phyloP scores from a whole-genome alignment of 208 protist genomes.

The Trypanosoma avium region DNA sequence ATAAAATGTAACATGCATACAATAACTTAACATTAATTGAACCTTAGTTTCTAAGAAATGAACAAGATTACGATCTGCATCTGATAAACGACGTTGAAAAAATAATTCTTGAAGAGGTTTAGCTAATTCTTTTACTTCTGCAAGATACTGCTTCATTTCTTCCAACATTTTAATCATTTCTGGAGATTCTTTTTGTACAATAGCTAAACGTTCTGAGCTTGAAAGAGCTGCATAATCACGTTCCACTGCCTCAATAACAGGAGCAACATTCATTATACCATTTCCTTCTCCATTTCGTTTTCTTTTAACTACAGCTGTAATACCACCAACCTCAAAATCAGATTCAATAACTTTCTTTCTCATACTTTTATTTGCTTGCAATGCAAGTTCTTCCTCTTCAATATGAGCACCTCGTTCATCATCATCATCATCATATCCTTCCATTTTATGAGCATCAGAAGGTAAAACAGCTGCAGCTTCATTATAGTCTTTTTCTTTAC shows the following conservation, averaged over 20 bases:
- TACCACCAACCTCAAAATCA: conserved; percentile 81
- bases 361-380: conserved; percentile 54
- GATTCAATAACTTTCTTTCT: conserved; percentile 58
- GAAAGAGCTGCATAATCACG: conserved; percentile 87
- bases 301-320: conserved; percentile 31
- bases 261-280: conserved; percentile 41
- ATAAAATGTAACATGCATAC: conserved; percentile 95
- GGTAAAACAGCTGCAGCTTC: conserved; percentile 49
- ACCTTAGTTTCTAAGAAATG: conserved; percentile 90
- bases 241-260: conserved; percentile 87
- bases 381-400: conserved; percentile 82
- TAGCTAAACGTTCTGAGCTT: conserved; percentile 78
- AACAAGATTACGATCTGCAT: conserved; percentile 75
- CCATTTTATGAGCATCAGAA: conserved; percentile 82
- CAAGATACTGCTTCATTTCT: conserved; percentile 83
- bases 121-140: conserved; percentile 82
- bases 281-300: conserved; percentile 24
- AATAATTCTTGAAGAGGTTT: conserved; percentile 84
- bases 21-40: conserved; percentile 95
- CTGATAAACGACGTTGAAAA: conserved; percentile 70
- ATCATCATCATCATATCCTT: conserved; percentile 72
- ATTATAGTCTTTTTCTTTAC: conserved; percentile 16
- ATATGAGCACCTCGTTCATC: conserved; percentile 72
- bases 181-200: conserved; percentile 90
- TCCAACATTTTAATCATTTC: conserved; percentile 90